These are phyloP conservation scores for Ceratocystis smalleyi DNA, from an alignment of 2,329 filamentous ascomycete genomes.

Conservation along the genomic window DNA sequence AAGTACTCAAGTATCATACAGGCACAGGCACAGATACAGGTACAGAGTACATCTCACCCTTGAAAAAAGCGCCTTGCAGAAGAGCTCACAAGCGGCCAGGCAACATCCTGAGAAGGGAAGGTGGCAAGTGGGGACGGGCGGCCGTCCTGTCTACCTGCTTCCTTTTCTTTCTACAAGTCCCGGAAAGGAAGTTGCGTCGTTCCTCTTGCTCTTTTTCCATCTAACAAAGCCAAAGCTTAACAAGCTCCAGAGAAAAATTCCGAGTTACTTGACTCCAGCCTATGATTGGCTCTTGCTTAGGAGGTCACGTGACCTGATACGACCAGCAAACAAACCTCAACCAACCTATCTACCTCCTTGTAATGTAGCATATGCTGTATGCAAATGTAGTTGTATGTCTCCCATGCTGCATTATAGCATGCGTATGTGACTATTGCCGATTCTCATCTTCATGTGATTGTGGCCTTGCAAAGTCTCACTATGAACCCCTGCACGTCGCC, in stretches of 20 bases:
- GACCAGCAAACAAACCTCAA: too few relatives aligned
- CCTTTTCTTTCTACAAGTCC: slow-evolving; percentile 1
- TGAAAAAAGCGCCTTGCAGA: background rate
- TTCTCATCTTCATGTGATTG: background rate
- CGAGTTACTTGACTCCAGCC: too few relatives aligned
- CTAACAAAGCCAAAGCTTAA: too few relatives aligned
- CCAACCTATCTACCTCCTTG: too few relatives aligned
- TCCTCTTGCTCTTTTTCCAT: background rate
- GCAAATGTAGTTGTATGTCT: too few relatives aligned
- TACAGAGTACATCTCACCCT: background rate
- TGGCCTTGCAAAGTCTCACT: background rate
- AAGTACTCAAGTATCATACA: background rate
- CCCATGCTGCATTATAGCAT: too few relatives aligned
- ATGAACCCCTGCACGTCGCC: background rate
- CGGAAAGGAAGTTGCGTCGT: background rate
- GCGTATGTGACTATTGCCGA: background rate
- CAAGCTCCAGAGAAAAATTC: background rate
- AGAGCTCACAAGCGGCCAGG: background rate
- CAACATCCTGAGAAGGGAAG: background rate
- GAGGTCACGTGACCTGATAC: too few relatives aligned
- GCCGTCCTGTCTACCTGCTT: background rate
- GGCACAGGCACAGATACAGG: background rate
- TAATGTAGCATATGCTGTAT: too few relatives aligned
- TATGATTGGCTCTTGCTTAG: background rate
- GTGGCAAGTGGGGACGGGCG: background rate